Evolutionary conservation across 345 rosid genomes (phyloP).

Genomic region (Gossypium turneri): DNA sequence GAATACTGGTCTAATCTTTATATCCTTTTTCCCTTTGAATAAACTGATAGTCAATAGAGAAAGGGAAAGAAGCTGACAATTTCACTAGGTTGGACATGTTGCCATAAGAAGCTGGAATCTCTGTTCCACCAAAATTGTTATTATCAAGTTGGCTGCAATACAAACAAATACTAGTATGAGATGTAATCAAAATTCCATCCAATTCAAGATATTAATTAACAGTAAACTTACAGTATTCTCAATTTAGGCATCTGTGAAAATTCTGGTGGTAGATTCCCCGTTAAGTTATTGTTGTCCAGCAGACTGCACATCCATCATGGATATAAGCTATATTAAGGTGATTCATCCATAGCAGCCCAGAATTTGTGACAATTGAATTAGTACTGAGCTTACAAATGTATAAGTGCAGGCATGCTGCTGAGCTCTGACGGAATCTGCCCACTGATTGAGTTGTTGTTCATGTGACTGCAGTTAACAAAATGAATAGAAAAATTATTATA

Average conservation of each 20-base stretch:
- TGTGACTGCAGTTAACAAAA: slow-evolving; percentile 28
- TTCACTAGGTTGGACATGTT: slow-evolving; percentile 34
- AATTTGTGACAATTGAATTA: neutral
- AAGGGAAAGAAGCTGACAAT: slow-evolving; percentile 30
- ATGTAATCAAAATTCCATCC: neutral
- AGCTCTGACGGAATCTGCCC: slow-evolving; percentile 47
- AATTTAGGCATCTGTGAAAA: slow-evolving; percentile 36
- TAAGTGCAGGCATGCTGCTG: slow-evolving; percentile 29
- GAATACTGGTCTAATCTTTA: neutral
- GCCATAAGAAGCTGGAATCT: slow-evolving; percentile 39
- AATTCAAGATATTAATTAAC: neutral
- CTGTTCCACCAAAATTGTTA: slow-evolving; percentile 35
- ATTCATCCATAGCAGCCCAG: neutral
- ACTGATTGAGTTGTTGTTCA: slow-evolving; percentile 51
- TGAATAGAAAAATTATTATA: neutral
- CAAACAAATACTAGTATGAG: neutral
- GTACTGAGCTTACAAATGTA: slow-evolving; percentile 37
- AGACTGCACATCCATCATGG: slow-evolving; percentile 28
- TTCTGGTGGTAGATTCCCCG: slow-evolving; percentile 43
- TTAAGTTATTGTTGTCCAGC: slow-evolving; percentile 45
- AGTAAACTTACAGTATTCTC: slow-evolving; percentile 28
- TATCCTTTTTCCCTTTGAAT: neutral
- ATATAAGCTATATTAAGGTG: neutral
- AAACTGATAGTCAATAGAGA: neutral
- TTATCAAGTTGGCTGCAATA: slow-evolving; percentile 43